A percentile compares a stretch with the other conserved stretches of the same genome.
Evolutionary conservation across 192 early-diverging fungal species (phyloP).

Genomic region (Coemansia sp.): DNA sequence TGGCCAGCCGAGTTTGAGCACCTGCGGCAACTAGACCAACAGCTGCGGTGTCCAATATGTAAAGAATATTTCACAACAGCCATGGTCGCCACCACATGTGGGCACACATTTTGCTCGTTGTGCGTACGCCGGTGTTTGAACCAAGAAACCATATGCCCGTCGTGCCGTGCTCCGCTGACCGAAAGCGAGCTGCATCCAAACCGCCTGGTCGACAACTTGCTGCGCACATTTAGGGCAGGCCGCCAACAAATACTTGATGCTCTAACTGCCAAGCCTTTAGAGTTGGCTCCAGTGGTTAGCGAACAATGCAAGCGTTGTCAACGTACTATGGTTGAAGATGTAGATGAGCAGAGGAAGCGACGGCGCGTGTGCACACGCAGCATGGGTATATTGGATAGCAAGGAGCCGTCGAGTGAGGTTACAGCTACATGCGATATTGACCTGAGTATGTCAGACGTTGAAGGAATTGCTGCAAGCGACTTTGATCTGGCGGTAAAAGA

Average conservation of each 20-base stretch:
- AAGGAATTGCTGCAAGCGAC: constrained; percentile 11
- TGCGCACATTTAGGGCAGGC: constrained; percentile 31
- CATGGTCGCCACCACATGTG: constrained; percentile 61
- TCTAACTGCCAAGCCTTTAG: neutral
- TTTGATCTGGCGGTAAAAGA: constrained; percentile 3
- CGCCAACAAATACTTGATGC: constrained; percentile 26
- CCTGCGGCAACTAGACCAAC: constrained; percentile 63
- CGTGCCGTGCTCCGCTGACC: constrained; percentile 56
- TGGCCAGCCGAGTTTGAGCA: constrained; percentile 53
- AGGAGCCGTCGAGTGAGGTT: neutral
- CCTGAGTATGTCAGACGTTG: constrained; percentile 16
- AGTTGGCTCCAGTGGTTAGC: neutral
- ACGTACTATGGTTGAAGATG: neutral
- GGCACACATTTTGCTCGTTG: constrained; percentile 76
- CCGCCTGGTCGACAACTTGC: constrained; percentile 40
- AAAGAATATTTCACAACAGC: constrained; percentile 68
- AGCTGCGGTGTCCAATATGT: constrained; percentile 74
- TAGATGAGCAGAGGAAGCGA: constrained; percentile 13
- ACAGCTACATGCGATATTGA: constrained; percentile 7
- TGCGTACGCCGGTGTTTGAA: constrained; percentile 67
- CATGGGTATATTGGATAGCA: neutral
- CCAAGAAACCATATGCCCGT: constrained; percentile 64
- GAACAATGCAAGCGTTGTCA: neutral
- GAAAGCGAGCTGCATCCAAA: constrained; percentile 44
- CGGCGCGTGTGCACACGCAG: constrained; percentile 24